These are phyloP conservation scores for Euphorbia schlechtendalii DNA, from an alignment of 441 rosid genomes.

Conservation along the genomic window DNA sequence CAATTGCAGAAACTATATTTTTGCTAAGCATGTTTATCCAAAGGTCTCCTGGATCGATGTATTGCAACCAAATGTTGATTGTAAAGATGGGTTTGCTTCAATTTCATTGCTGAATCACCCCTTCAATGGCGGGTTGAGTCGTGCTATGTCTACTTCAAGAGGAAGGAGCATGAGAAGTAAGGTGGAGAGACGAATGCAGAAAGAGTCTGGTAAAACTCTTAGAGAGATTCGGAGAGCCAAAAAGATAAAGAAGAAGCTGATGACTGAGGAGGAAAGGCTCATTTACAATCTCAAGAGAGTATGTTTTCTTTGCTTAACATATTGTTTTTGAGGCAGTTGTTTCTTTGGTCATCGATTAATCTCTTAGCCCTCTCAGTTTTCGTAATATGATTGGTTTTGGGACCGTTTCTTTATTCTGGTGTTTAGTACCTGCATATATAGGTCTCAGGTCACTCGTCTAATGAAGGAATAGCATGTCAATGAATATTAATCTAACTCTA, in stretches of 20 bases:
- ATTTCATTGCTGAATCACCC: conserved; percentile 15
- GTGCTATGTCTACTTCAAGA: conserved; percentile 70
- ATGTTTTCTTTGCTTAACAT: conserved; percentile 15
- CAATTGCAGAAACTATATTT: conserved; percentile 31
- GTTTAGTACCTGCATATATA: background rate
- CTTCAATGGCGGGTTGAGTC: conserved; percentile 33
- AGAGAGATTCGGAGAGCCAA: conserved; percentile 90
- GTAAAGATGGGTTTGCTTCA: conserved; percentile 21
- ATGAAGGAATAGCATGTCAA: background rate
- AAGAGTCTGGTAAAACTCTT: conserved; percentile 79
- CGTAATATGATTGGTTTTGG: background rate
- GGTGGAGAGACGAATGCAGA: conserved; percentile 87
- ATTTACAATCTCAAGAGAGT: conserved; percentile 92
- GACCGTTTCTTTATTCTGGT: background rate
- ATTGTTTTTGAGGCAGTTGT: background rate
- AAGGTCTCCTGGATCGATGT: conserved; percentile 16
- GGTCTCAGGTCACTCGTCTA: background rate
- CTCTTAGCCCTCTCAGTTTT: background rate
- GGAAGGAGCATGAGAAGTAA: conserved; percentile 92
- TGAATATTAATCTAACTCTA: background rate
- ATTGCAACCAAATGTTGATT: conserved; percentile 14
- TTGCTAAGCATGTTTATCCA: conserved; percentile 23
- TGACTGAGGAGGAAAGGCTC: conserved; percentile 97
- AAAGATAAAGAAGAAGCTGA: conserved; percentile 82
- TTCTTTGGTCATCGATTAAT: background rate